These are phyloP conservation scores for Termitomyces eurrhizus DNA, from an alignment of 768 basidiomycete species.

Conservation along the genomic window DNA sequence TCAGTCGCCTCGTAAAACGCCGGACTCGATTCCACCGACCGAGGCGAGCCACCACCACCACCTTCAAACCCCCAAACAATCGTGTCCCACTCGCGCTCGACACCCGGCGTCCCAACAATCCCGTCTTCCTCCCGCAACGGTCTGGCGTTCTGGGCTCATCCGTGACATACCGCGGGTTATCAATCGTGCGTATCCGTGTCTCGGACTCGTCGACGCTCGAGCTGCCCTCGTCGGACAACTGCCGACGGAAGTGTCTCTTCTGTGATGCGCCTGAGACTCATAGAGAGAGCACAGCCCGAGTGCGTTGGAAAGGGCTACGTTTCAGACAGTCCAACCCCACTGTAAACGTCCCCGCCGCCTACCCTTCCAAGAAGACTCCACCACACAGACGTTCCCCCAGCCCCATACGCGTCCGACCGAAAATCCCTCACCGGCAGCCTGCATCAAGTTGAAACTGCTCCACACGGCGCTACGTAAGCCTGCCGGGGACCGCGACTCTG, in stretches of 20 bases:
- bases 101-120: neutral
- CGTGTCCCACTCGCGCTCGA: slow-evolving; percentile 5
- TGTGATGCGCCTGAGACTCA: slow-evolving; percentile 19
- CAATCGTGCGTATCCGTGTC: neutral
- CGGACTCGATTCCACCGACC: neutral
- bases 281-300: too few species aligned
- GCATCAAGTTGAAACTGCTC: slow-evolving; percentile 74
- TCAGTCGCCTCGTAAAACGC: neutral
- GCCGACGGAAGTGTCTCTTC: neutral
- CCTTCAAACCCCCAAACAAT: slow-evolving; percentile 43
- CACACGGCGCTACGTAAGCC: slow-evolving; percentile 70
- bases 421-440: slow-evolving; percentile 69
- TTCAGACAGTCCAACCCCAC: too few species aligned
- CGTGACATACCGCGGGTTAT: neutral
- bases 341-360: too few species aligned
- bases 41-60: neutral
- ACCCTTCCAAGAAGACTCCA: too few species aligned
- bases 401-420: slow-evolving; percentile 30
- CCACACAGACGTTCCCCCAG: too few species aligned
- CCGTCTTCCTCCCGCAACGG: neutral
- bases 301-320: too few species aligned
- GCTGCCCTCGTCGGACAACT: neutral
- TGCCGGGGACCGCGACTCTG: slow-evolving; percentile 47
- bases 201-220: neutral
- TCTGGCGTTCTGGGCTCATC: neutral